Evolutionary conservation across 108 stramenopile genomes (phyloP).

Genomic region (Asterionellopsis glacialis): DNA sequence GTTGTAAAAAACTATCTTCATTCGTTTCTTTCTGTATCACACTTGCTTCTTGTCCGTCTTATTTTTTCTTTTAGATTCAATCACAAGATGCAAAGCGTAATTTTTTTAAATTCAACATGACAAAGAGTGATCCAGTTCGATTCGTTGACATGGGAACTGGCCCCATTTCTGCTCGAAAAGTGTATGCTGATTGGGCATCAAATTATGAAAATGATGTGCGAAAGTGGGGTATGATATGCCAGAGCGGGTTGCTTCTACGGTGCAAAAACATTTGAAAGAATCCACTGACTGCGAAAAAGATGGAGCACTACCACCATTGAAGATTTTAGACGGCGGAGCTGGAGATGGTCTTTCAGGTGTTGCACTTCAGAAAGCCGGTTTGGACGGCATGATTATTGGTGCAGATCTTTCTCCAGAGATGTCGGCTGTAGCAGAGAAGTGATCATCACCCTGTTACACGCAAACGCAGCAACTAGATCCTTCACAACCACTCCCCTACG

Average conservation of each 20-base stretch:
- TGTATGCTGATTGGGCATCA: neutral
- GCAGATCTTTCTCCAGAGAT: conserved; percentile 8
- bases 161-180: neutral
- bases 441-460: conserved; percentile 10
- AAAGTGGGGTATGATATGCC: neutral
- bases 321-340: neutral
- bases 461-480: conserved; percentile 4
- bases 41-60: too few relatives aligned
- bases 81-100: too few relatives aligned
- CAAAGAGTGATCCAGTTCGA: too few relatives aligned
- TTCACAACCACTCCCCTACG: conserved; percentile 3
- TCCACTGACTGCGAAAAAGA: neutral
- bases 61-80: too few relatives aligned
- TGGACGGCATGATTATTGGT: neutral
- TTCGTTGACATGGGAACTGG: neutral
- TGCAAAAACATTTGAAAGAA: neutral
- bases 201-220: neutral
- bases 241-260: neutral
- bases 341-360: neutral
- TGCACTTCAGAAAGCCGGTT: neutral
- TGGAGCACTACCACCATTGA: too few relatives aligned
- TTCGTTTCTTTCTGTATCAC: too few relatives aligned
- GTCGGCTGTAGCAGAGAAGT: conserved; percentile 1
- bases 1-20: too few relatives aligned
- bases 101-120: too few relatives aligned